Base-by-base conservation (phyloP, 805 yeast species). In the Clavispora phyllophila region DNA sequence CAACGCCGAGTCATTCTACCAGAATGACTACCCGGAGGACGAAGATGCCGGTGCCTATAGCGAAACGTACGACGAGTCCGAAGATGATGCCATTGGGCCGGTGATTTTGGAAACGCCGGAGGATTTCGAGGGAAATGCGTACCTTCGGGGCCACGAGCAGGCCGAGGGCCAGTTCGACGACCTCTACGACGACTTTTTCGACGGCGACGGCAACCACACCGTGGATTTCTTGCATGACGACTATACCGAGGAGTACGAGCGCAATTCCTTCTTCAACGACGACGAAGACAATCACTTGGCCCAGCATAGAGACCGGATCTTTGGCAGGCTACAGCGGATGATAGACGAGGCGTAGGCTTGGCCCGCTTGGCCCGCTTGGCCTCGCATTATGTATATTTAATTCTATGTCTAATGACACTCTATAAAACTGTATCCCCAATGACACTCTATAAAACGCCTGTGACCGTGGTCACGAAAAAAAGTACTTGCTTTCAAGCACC, bases 21-120 rank as follows among this genome's bases (percentile, higher is more conserved):
- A 81, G 54, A 91, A 93, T 62, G 98, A 91, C 56, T 91, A 91
- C 56, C 98, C 98, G 0, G 96, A 88, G 36, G 96, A 90, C 56
- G 96, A 88, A 49, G 91, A 86, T 54, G 88, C 80, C 9, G 57
- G 52, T 5, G 48, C 45, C 1, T 45, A 37, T 32, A 51, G 53
- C 36, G 55, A 51, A 10, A 47, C 54, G 3, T 49, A 49, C 20
- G 58, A 51, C 5, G 56, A 53, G 36, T 52, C 49, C 33, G 52
- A 49, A 5, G 54, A 54, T 24, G 48, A 44, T 13, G 38, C 43
- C 34, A 18, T 39, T 13, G 43, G 43, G 18, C 51, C 49, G 7
- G 46, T 49, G 15, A 49, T 47, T 9, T 37, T 48, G 18, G 51
- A 50, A 14, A 23, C 41, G 5, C 40, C 44, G 2, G 54, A 48